Conservation (phyloP, 148 eudicot genomes). For the Nepenthes mirabilis region DNA sequence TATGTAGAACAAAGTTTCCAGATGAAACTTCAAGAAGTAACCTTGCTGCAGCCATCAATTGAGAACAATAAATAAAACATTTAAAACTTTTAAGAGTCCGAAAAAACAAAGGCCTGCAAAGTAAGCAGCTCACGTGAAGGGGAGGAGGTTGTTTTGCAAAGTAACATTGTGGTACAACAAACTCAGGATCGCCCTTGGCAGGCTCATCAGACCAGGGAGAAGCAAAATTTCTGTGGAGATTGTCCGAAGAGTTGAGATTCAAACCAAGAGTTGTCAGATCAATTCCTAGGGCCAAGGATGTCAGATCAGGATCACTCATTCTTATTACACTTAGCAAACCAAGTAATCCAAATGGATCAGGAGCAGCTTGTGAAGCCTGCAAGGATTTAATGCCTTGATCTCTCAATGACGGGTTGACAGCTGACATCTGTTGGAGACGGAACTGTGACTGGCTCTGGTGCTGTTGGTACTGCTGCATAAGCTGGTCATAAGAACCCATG, state of each 20-base stretch:
- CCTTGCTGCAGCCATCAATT: constrained; percentile 33
- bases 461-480: constrained; percentile 28
- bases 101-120: neutral
- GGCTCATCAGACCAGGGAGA: constrained; percentile 90
- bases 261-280: constrained; percentile 71
- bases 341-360: constrained; percentile 54
- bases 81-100: neutral
- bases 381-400: constrained; percentile 40
- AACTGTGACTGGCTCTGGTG: constrained; percentile 55
- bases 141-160: constrained; percentile 36
- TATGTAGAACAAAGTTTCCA: constrained; percentile 58
- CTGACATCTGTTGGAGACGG: constrained; percentile 27
- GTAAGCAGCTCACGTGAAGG: constrained; percentile 37
- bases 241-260: constrained; percentile 60
- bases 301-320: constrained; percentile 55
- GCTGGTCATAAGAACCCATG: constrained; percentile 23
- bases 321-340: constrained; percentile 54
- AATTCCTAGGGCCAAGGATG: constrained; percentile 74
- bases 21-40: constrained; percentile 40
- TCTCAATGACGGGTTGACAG: constrained; percentile 22
- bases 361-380: constrained; percentile 32
- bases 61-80: constrained; percentile 4
- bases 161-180: constrained; percentile 59
- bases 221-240: constrained; percentile 58
- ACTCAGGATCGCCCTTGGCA: constrained; percentile 63